Evolutionary conservation across 768 basidiomycete species (phyloP), one percentile per base, ranked within the genome.

Genomic region (Scleroderma citrinum): DNA sequence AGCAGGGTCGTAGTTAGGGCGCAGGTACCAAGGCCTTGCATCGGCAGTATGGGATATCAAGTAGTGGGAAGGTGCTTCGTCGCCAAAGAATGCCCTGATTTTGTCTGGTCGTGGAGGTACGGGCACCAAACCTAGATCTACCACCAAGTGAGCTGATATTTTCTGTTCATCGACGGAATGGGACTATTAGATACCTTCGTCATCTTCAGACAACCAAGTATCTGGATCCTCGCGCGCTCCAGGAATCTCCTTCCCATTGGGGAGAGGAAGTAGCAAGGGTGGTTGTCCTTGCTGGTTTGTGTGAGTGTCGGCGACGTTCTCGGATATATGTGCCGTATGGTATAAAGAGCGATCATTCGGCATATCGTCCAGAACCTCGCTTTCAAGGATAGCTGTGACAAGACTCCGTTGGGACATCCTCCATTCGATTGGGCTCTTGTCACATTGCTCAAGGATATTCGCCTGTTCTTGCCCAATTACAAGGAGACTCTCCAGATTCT

Each of bases 21-120:
- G 74, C 30, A 87, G 70, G 57, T 80, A 85, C 77, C 76, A 80
- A 13, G 85, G 80, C 52, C 74, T 71, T 43, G 69, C 50, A 37
- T 71, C 70, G 2, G 73, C 70, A 24, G 67, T 67, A 40, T 71
- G 55, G 40, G 64, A 67, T 29, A 64, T 65, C 40, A 78, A 56
- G 53, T 73, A 72, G 43, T 71, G 65, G 19, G 63, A 62, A 0
- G 80, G 78, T 8, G 72, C 73, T 32, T 79, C 78, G 7, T 70
- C 66, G 7, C 81, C 81, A 53, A 83, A 70, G 40, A 80, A 61
- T 54, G 75, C 74, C 44, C 66, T 64, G 46, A 81, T 70, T 57
- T 82, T 82, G 37, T 66, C 49, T 2, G 55, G 45, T 48, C 66
- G 55, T 2, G 58, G 55, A 42, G 58, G 59, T 0, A 53, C 50